Base-by-base conservation (phyloP, 306 rosid genomes). In the Comarum palustre region DNA sequence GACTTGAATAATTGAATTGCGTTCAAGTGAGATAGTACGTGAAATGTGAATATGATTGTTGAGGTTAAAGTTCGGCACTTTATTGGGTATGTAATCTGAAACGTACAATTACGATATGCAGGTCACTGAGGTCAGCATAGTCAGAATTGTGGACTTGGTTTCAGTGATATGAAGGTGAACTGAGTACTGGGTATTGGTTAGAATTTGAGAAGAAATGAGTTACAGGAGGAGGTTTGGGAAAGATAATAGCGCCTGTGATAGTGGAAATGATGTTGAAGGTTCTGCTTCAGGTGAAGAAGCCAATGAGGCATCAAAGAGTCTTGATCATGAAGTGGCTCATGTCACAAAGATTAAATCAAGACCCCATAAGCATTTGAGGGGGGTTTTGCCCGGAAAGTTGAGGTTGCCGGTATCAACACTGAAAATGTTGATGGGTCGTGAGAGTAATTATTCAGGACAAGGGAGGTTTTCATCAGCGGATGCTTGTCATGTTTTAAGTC, bases 381-480 rank as follows among this genome's bases (percentile, higher is more conserved):
- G 72, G 74, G 87, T 51, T 36, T 78, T 82, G 55, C 77, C 84
- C 17, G 88, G 96, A 73, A 86, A 83, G 81, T 64, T 81, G 66
- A 73, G 81, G 66, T 78, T 82, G 71, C 90, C 85, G 34, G 87
- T 93, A 78, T 93, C 98, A 25, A 90, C 98, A 1, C 90, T 90
- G 73, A 93, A 89, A 79, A 89, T 93, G 97, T 76, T 93, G 85
- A 93, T 90, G 29, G 90, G 97, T 20, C 87, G 97, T 10, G 98
- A 93, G 71, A 76, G 84, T 81, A 93, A 93, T 76, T 79, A 80
- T 61, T 87, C 97, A 0, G 92, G 96, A 38, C 81, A 84, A 61
- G 98, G 98, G 36, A 86, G 94, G 83, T 90, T 93, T 84, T 93
- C 98, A 16, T 82, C 90, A 4, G 90, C 96, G 2, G 98, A 93